Evolutionary conservation across 2,329 filamentous ascomycete genomes (phyloP), one percentile per base, ranked within the genome.

Genomic region (Rasamsonia emersonii): DNA sequence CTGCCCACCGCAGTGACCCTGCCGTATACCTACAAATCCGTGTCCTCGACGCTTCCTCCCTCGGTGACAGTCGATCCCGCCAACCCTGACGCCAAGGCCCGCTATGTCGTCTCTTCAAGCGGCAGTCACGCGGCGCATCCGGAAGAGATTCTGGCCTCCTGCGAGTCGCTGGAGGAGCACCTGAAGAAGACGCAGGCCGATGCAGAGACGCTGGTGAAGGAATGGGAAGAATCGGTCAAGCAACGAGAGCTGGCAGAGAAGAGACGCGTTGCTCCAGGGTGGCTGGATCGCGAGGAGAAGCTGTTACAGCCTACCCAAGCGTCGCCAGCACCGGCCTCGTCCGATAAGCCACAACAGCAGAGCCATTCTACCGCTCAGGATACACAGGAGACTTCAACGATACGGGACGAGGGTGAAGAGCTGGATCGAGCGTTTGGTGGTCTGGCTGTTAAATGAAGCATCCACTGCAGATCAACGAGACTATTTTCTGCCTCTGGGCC

Each of bases 1-100:
- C 79, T 98, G 18, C 91, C 91, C 8, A 81, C 84, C 18, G 82
- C 89, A 16, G 83, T 88, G 13, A 94, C 88, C 0, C 76, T 98
- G 5, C 89, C 91, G 15, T 96, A 96, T 67, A 93, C 86, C 46
- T 96, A 95, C 72, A 89, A 88, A 55, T 73, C 78, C 8, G 80
- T 96, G 53, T 85, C 89, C 0, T 89, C 86, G 1, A 82, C 86
- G 2, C 75, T 96, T 0, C 89, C 91, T 0, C 77, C 77, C 1
- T 82, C 83, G 1, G 70, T 76, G 19, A 73, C 77, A 5, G 70
- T 71, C 37, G 64, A 72, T 37, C 56, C 59, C 25, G 58, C 48
- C 36, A 54, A 65, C 43, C 47, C 56, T 11, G 53, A 62, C 31
- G 47, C 46, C 36, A 51, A 80, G 75, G 44, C 70, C 69, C 18